These are phyloP conservation scores for Phlyctochytrium planicorne DNA, from an alignment of 192 early-diverging fungal species.

Conservation along the genomic window DNA sequence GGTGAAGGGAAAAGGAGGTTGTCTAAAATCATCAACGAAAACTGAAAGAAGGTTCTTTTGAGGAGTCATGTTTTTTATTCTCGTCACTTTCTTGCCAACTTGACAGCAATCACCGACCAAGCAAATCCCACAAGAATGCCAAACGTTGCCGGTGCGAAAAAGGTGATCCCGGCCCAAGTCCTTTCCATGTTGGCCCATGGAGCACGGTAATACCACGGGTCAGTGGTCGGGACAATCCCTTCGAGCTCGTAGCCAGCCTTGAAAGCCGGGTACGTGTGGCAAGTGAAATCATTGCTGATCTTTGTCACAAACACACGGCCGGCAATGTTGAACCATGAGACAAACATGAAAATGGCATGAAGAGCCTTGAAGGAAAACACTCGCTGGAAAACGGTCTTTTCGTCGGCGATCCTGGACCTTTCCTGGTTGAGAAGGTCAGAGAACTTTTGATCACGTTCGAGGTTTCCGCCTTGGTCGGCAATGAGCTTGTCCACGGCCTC, in stretches of 20 bases:
- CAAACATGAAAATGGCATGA: constrained; percentile 40
- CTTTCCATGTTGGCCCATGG: constrained; percentile 37
- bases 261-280: constrained; percentile 36
- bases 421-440: not conserved
- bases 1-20: too few species aligned
- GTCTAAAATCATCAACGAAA: too few species aligned
- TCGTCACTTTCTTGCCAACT: too few species aligned
- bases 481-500: too few species aligned
- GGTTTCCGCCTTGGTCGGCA: too few species aligned
- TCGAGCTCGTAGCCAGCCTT: constrained; percentile 15
- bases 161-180: constrained; percentile 23
- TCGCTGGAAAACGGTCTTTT: constrained; percentile 4
- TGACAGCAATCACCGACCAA: too few species aligned
- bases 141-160: too few species aligned
- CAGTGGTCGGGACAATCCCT: constrained; percentile 14
- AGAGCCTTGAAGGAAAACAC: constrained; percentile 37
- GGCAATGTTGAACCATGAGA: constrained; percentile 41
- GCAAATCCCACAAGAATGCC: too few species aligned
- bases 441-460: constrained; percentile 14
- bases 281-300: constrained; percentile 31
- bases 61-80: too few species aligned
- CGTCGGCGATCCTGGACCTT: constrained; percentile 2
- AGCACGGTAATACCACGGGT: constrained; percentile 30
- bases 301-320: constrained; percentile 38
- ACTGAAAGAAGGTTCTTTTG: too few species aligned